A percentile compares a stretch with the other conserved stretches of the same genome.
Evolutionary conservation across 2,329 filamentous ascomycete species (phyloP).

Genomic region (Zymoseptoria passerinii): DNA sequence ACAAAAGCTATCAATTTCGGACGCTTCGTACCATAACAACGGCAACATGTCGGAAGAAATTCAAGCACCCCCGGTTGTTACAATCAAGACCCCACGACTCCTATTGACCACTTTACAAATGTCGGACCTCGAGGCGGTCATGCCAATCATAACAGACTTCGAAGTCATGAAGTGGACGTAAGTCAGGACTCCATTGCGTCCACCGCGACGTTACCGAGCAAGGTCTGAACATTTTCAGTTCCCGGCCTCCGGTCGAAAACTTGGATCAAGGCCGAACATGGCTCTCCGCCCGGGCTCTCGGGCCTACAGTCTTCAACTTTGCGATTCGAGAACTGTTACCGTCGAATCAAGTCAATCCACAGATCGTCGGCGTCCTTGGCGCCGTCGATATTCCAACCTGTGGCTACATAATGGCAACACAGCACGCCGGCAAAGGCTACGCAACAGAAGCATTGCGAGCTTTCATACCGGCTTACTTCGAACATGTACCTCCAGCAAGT

Average conservation of each 20-base stretch:
- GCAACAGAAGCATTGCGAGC: slow-evolving; percentile 38
- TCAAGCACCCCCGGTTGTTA: slow-evolving; percentile 5
- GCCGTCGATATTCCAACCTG: background rate
- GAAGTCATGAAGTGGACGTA: slow-evolving; percentile 57
- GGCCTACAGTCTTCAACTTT: slow-evolving; percentile 46
- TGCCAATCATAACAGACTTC: slow-evolving; percentile 48
- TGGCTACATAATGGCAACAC: slow-evolving; percentile 5
- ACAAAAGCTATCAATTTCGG: no score
- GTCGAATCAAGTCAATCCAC: slow-evolving; percentile 49
- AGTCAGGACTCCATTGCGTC: slow-evolving; percentile 31
- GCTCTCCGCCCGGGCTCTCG: slow-evolving; percentile 32
- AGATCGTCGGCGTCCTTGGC: slow-evolving; percentile 40
- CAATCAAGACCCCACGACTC: slow-evolving; percentile 13
- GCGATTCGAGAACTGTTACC: slow-evolving; percentile 45
- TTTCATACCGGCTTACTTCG: slow-evolving; percentile 35
- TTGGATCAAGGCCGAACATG: slow-evolving; percentile 25
- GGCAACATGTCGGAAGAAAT: background rate
- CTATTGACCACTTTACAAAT: slow-evolving; percentile 15
- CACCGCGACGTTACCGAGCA: slow-evolving; percentile 40
- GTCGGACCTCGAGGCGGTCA: slow-evolving; percentile 14
- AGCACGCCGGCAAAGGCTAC: slow-evolving; percentile 32
- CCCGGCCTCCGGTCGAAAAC: slow-evolving; percentile 11
- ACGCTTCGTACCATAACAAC: background rate
- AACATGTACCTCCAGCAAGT: slow-evolving; percentile 27
- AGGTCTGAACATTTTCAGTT: slow-evolving; percentile 2